phyloP scores from a whole-genome alignment of 257 asterid genomes.

The Solanum raphanifolium region DNA sequence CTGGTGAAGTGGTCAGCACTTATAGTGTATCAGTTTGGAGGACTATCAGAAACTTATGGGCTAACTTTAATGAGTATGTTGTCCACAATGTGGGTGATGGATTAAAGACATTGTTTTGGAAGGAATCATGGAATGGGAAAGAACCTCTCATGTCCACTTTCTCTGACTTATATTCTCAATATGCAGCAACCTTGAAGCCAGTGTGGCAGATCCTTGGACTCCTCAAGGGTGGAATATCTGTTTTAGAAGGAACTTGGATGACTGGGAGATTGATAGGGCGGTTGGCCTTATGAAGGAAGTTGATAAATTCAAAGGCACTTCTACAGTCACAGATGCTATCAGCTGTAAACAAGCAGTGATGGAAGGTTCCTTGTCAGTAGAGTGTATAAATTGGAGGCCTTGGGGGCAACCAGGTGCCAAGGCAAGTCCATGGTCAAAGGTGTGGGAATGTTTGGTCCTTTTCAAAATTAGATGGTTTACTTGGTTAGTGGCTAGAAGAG shows the following conservation, averaged over 20 bases:
- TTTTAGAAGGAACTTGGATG: neutral
- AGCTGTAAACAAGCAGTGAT: neutral
- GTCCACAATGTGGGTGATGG: neutral
- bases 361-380: neutral
- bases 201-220: neutral
- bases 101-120: neutral
- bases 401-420: neutral
- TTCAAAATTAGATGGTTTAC: neutral
- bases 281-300: neutral
- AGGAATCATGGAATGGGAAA: neutral
- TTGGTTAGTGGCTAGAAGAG: neutral
- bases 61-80: too few relatives aligned
- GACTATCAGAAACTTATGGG: neutral
- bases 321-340: neutral
- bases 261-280: neutral
- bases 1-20: neutral
- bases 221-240: neutral
- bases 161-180: neutral
- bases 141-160: neutral
- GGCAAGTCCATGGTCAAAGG: neutral
- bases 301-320: neutral
- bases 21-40: neutral
- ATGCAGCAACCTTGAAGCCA: neutral
- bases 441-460: neutral
- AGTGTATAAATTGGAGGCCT: neutral